A percentile compares a stretch with the other conserved stretches of the same genome.
Evolutionary conservation across 2,329 filamentous ascomycete genomes (phyloP).

Genomic region (Colletotrichum endophyticum): DNA sequence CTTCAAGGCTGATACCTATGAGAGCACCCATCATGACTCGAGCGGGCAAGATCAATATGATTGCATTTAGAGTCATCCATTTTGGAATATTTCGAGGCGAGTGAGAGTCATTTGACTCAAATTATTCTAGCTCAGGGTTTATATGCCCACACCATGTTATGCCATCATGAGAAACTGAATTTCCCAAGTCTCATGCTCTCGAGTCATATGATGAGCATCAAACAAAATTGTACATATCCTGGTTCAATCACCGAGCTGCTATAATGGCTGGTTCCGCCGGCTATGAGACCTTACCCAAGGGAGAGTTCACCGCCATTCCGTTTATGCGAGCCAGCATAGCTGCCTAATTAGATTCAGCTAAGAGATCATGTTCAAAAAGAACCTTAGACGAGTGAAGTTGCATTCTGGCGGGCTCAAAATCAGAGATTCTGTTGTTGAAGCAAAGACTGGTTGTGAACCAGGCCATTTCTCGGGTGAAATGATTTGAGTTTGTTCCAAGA

Average conservation of each 20-base stretch:
- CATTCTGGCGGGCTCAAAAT: background rate
- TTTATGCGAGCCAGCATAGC: background rate
- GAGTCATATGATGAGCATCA: background rate
- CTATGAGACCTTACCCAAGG: background rate
- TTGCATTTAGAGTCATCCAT: too few relatives aligned
- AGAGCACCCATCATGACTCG: background rate
- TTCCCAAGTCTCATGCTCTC: background rate
- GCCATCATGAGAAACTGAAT: background rate
- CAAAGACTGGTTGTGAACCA: background rate
- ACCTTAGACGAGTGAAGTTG: background rate
- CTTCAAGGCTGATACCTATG: background rate
- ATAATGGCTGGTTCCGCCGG: background rate
- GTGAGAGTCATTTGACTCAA: background rate
- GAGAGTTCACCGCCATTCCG: background rate
- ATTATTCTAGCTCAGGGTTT: background rate
- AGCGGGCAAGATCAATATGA: too few relatives aligned
- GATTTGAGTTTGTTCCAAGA: background rate
- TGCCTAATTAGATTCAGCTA: background rate
- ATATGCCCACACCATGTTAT: background rate
- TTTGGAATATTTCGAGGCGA: too few relatives aligned
- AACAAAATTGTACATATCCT: background rate
- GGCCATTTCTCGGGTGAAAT: background rate
- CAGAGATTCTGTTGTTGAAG: background rate
- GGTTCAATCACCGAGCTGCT: background rate
- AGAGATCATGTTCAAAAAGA: background rate